Percentiles rank a stretch among this genome's conserved stretches.
phyloP scores from a whole-genome alignment of 2,329 filamentous ascomycete genomes.

The Exophiala spinifera region DNA sequence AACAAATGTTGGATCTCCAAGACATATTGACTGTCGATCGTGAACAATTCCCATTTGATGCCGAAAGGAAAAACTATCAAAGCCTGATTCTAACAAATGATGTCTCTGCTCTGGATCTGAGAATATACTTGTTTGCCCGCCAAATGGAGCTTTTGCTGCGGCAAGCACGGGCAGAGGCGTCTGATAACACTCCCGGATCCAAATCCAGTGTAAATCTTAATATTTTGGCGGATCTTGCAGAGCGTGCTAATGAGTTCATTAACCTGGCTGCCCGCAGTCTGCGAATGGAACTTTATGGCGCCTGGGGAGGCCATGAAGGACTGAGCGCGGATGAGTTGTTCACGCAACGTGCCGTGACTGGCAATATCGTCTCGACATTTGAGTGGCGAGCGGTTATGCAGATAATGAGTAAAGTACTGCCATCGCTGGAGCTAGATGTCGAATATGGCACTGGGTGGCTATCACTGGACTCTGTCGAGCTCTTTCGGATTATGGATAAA shows the following conservation, averaged over 20 bases:
- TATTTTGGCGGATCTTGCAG: slow-evolving; percentile 82
- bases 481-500: slow-evolving; percentile 6
- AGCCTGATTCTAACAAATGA: slow-evolving; percentile 91
- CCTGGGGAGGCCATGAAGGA: slow-evolving; percentile 45
- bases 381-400: slow-evolving; percentile 44
- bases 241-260: slow-evolving; percentile 78
- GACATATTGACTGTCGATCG: slow-evolving; percentile 23
- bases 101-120: slow-evolving; percentile 93
- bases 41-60: slow-evolving; percentile 39
- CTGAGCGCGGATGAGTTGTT: slow-evolving; percentile 34
- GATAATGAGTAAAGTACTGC: slow-evolving; percentile 33
- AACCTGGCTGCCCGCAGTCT: slow-evolving; percentile 75
- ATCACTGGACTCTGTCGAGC: slow-evolving; percentile 18
- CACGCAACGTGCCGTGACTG: slow-evolving; percentile 35
- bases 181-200: slow-evolving; percentile 1
- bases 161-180: slow-evolving; percentile 8
- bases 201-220: slow-evolving; percentile 13
- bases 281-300: slow-evolving; percentile 70
- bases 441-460: slow-evolving; percentile 11
- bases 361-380: slow-evolving; percentile 49
- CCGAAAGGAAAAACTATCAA: slow-evolving; percentile 74
- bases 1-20: slow-evolving; percentile 23
- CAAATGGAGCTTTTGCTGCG: slow-evolving; percentile 69
- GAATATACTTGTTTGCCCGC: slow-evolving; percentile 87
- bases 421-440: slow-evolving; percentile 10